Base-by-base conservation (phyloP, 2,329 filamentous ascomycete genomes). In the Diaporthe vaccinii region DNA sequence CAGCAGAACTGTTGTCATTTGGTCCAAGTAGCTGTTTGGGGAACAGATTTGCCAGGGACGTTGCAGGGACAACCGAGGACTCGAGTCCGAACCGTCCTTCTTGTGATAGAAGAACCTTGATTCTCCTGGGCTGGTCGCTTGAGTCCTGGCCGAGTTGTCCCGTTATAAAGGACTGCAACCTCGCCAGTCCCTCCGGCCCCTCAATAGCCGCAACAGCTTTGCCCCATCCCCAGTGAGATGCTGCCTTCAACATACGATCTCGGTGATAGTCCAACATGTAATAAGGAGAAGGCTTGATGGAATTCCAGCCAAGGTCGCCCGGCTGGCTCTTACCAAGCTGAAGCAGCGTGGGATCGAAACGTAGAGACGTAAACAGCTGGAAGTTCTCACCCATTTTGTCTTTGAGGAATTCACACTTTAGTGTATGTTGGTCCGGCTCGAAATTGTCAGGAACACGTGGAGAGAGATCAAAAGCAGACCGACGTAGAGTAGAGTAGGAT, bases 181-280 rank as follows among this genome's bases (percentile, higher is more conserved):
- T 79, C 3, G 80, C 75, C 25, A 93, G 81, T 0, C 89, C 91
- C 1, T 79, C 75, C 0, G 85, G 80, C 0, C 89, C 90, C 0
- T 84, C 80, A 9, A 93, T 83, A 5, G 79, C 77, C 0, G 84
- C 79, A 14, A 88, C 78, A 0, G 87, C 90, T 4, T 80, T 76
- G 2, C 83, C 78, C 91, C 90, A 93, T 8, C 83, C 80, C 85
- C 90, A 93, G 78, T 92, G 81, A 7, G 79, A 82, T 7, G 91
- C 91, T 20, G 91, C 91, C 74, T 86, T 89, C n/a, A 95, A 86
- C 81, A 98, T 89, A 72, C 95, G 93, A 81, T 96, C 93, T 61
- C 91, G 90, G 82, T 98, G 95, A 78, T 93, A 92, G 75, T 91
- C 87, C 22, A 97, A 89, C 88, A 97, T 95, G 83, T 97, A 97